Evolutionary conservation across 768 basidiomycete species (phyloP), one percentile per base, ranked within the genome.

Genomic region (Ephemerocybe angulata): DNA sequence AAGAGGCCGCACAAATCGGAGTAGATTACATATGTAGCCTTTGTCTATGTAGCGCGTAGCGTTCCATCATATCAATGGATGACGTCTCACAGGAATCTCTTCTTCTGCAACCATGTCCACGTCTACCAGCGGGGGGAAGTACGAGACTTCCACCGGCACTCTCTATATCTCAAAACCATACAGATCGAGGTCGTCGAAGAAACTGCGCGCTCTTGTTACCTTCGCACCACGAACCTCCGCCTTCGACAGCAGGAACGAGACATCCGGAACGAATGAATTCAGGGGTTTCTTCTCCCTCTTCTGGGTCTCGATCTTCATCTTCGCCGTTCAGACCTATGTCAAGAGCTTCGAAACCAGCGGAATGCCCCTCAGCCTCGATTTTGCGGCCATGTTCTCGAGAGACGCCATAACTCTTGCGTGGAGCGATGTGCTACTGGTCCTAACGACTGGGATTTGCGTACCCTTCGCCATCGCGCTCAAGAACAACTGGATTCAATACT

Each of bases 251-350:
- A 75, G 77, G 58, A 96, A 97, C 66, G 82, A 84, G 63, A 68
- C 72, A 11, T 87, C 87, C 21, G 82, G 83, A 28, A 69, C 80
- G 10, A 96, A 98, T 69, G 88, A 93, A 68, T 97, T 97, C 69
- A 82, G 94, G 58, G 96, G 96, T 1, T 98, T 98, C 76, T 98
- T 93, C 70, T 84, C 89, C 3, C 80, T 98, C 48, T 98, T 98
- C 73, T 98, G 97, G 86, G 84, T 90, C 53, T 87, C 87, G 21
- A 82, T 95, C 60, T 93, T 90, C 62, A 80, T 96, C 48, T 85
- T 93, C 65, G 82, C 86, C 11, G 66, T 93, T 37, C 80, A 86
- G 60, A 90, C 89, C 3, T 92, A 90, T 69, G 74, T 92, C 50
- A 80, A 78, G 49, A 85, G 86, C 66, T 84, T 88, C 59, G 87